phyloP scores from a whole-genome alignment of 345 rosid species.

The Eucalyptus marginata region DNA sequence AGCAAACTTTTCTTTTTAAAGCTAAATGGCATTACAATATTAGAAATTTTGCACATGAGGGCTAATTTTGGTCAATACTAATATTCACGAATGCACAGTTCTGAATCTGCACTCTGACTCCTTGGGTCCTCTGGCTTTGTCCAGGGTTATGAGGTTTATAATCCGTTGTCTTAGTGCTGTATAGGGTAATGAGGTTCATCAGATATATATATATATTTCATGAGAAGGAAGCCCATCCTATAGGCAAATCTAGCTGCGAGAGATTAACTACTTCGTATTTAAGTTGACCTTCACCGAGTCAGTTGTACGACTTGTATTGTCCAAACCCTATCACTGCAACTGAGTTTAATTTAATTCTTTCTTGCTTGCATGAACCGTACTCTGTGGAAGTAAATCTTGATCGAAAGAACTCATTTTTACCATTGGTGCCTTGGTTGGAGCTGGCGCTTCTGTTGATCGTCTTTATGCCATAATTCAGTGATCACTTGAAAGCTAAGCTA shows the following conservation, averaged over 20 bases:
- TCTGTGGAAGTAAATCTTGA: neutral
- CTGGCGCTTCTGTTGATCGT: neutral
- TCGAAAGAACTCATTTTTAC: neutral
- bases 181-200: too few species aligned
- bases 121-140: neutral
- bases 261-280: too few species aligned
- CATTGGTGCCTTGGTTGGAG: neutral
- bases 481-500: neutral
- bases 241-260: too few species aligned
- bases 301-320: too few species aligned
- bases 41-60: neutral
- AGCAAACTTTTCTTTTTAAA: neutral
- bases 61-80: neutral
- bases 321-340: too few species aligned
- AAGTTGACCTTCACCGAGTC: too few species aligned
- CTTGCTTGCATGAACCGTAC: too few species aligned
- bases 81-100: neutral
- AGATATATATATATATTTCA: too few species aligned
- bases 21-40: neutral
- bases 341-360: neutral
- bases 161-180: neutral
- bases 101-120: neutral
- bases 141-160: neutral
- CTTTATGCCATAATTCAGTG: neutral
- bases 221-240: too few species aligned